Percentiles rank a stretch among this genome's conserved stretches.
Conservation (phyloP, 2,329 filamentous ascomycete genomes). For the Epichloe baconii region DNA sequence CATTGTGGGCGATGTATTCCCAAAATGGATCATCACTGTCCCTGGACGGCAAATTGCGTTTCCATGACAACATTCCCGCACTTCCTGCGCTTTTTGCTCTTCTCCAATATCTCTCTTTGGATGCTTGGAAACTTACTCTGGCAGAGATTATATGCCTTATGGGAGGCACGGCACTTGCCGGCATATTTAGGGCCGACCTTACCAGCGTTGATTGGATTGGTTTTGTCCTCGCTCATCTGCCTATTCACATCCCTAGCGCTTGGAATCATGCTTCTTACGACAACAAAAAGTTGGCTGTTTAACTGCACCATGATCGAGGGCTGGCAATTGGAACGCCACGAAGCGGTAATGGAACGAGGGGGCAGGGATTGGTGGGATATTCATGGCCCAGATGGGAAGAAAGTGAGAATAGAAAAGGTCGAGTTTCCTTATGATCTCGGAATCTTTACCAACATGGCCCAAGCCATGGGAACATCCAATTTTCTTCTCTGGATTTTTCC, state of each 20-base stretch:
- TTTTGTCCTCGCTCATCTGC: conserved; percentile 44
- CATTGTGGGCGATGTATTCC: conserved; percentile 62
- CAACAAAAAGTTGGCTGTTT: conserved; percentile 45
- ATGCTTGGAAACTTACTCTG: conserved; percentile 47
- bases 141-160: conserved; percentile 45
- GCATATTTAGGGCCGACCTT: conserved; percentile 60
- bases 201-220: conserved; percentile 45
- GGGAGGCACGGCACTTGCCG: conserved; percentile 52
- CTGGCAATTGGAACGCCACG: conserved; percentile 59
- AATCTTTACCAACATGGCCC: conserved; percentile 58
- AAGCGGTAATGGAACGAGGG: conserved; percentile 37
- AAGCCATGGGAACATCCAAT: conserved; percentile 62
- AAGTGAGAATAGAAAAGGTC: conserved; percentile 44
- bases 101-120: conserved; percentile 53
- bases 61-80: conserved; percentile 71
- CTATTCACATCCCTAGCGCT: conserved; percentile 49
- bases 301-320: conserved; percentile 73
- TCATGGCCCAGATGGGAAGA: conserved; percentile 20
- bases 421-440: conserved; percentile 78
- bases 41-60: conserved; percentile 75
- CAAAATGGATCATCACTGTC: conserved; percentile 79
- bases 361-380: conserved; percentile 32
- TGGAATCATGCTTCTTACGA: conserved; percentile 50
- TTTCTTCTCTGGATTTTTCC: conserved; percentile 57
- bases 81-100: conserved; percentile 71